Conservation (phyloP, 306 rosid species). For the Prosopis cineraria region DNA sequence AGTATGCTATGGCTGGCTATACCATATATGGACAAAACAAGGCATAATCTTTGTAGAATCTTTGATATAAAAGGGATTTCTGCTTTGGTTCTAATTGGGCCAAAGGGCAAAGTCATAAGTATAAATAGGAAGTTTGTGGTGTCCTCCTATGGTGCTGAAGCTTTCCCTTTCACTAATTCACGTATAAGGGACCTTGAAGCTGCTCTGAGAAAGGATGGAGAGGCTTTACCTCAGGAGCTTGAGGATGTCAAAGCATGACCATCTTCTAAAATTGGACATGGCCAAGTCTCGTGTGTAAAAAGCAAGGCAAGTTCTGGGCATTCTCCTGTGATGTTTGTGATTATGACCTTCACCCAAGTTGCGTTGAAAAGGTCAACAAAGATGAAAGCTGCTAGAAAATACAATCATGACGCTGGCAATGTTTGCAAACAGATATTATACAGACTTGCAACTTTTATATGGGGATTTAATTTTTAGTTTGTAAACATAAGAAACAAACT, state of each 20-base stretch:
- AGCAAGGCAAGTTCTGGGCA: slow-evolving; percentile 83
- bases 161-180: slow-evolving; percentile 79
- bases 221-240: slow-evolving; percentile 67
- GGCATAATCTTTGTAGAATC: slow-evolving; percentile 77
- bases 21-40: slow-evolving; percentile 69
- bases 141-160: slow-evolving; percentile 77
- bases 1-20: slow-evolving; percentile 86
- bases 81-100: slow-evolving; percentile 70
- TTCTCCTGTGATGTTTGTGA: slow-evolving; percentile 84
- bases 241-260: slow-evolving; percentile 90
- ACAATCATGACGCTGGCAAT: not conserved
- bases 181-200: slow-evolving; percentile 65
- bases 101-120: slow-evolving; percentile 64
- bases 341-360: slow-evolving; percentile 90
- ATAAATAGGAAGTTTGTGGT: slow-evolving; percentile 62
- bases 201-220: slow-evolving; percentile 74
- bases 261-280: slow-evolving; percentile 77
- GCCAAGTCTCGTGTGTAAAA: slow-evolving; percentile 71
- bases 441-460: not conserved
- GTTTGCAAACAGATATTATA: not conserved
- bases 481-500: not conserved
- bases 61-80: slow-evolving; percentile 72
- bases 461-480: not conserved
- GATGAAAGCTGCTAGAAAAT: slow-evolving; percentile 34
- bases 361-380: slow-evolving; percentile 54